A percentile compares a stretch with the other conserved stretches of the same genome.
Evolutionary conservation across 2,329 filamentous ascomycete species (phyloP).

Genomic region (Leptographium wingfieldii): DNA sequence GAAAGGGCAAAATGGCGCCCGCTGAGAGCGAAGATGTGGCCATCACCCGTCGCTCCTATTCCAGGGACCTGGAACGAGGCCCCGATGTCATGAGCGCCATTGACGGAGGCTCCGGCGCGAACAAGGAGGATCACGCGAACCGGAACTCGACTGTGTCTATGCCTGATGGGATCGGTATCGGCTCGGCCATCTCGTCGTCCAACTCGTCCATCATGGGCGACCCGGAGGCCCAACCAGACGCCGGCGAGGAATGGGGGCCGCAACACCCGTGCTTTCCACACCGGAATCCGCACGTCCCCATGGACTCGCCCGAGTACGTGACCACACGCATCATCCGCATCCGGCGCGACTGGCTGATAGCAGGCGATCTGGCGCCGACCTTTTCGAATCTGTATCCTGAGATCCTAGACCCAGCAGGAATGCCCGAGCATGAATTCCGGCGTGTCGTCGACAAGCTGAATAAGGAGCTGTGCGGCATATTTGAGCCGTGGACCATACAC

Average conservation of each 20-base stretch:
- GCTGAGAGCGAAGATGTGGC: constrained; percentile 21
- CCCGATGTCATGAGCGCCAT: constrained; percentile 24
- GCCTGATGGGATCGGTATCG: constrained; percentile 40
- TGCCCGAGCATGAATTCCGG: constrained; percentile 80
- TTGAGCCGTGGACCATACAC: constrained; percentile 62
- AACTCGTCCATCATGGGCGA: constrained; percentile 52
- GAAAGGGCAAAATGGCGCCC: constrained; percentile 32
- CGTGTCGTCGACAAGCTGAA: constrained; percentile 74
- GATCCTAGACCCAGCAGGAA: constrained; percentile 71
- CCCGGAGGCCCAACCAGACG: constrained; percentile 48
- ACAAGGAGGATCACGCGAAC: background rate
- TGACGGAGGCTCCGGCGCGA: background rate
- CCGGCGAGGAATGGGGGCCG: constrained; percentile 79
- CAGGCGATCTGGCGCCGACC: constrained; percentile 80
- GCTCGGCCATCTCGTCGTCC: constrained; percentile 41
- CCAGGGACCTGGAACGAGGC: constrained; percentile 43
- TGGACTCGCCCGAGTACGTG: constrained; percentile 59
- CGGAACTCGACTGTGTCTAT: constrained; percentile 35
- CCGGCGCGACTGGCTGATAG: constrained; percentile 78
- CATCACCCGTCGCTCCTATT: constrained; percentile 22
- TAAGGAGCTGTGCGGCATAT: constrained; percentile 58
- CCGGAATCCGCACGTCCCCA: constrained; percentile 77
- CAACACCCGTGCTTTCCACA: constrained; percentile 92
- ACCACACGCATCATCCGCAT: constrained; percentile 85
- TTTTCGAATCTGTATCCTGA: constrained; percentile 95